A percentile compares a stretch with the other conserved stretches of the same genome.
Conservation (phyloP, 495 filamentous ascomycete species). For the Chaetomium tenue region DNA sequence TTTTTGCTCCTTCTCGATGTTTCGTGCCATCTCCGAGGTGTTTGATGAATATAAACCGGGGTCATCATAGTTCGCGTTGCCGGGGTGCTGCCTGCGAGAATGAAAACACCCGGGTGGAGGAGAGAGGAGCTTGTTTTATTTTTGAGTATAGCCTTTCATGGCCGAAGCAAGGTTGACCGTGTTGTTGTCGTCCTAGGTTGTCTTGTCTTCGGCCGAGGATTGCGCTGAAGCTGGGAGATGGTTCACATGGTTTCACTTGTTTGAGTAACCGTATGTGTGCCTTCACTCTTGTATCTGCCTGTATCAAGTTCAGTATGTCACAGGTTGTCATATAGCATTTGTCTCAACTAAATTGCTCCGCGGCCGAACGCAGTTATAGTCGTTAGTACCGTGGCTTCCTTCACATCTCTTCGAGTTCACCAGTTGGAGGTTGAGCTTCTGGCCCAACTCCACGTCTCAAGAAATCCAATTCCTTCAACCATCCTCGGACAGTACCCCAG, state of each 20-base stretch:
- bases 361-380: no score
- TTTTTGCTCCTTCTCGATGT: not conserved
- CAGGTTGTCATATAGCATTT: no score
- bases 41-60: not conserved
- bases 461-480: no score
- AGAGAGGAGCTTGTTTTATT: not conserved
- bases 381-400: no score
- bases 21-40: constrained; percentile 11
- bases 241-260: not conserved
- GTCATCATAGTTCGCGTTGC: not conserved
- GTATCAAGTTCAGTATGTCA: no score
- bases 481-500: no score
- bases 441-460: no score
- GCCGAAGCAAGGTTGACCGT: not conserved
- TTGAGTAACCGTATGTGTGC: no score
- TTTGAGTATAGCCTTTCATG: not conserved
- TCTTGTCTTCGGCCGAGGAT: not conserved
- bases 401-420: no score
- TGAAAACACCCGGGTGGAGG: constrained; percentile 1
- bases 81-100: not conserved
- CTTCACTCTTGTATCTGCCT: no score
- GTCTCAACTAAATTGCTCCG: no score
- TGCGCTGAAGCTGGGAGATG: not conserved
- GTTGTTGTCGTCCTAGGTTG: not conserved
- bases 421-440: no score